phyloP scores from a whole-genome alignment of 1,139 yeast species.

The Arxiozyma heterogenica region DNA sequence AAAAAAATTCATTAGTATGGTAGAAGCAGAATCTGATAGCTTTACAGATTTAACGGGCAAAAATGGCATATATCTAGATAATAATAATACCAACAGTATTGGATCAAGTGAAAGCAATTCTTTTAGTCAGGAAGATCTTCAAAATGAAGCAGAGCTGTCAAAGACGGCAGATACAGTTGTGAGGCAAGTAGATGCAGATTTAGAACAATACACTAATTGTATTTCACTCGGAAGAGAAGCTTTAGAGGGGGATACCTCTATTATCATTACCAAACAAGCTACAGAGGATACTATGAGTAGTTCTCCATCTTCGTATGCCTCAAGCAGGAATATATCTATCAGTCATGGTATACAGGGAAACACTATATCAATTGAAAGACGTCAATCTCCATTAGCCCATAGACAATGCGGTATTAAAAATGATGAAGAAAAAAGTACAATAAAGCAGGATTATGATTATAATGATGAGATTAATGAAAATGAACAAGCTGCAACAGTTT shows the following conservation, averaged over 20 bases:
- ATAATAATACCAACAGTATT: neutral
- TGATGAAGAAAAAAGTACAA: slow-evolving; percentile 1
- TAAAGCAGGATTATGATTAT: neutral
- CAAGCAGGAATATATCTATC: slow-evolving; percentile 5
- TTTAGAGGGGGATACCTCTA: slow-evolving; percentile 5
- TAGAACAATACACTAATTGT: neutral
- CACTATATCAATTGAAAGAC: neutral
- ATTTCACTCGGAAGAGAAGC: slow-evolving; percentile 4
- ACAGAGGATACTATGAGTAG: slow-evolving; percentile 22
- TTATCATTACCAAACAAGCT: slow-evolving; percentile 12
- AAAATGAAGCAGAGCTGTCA: neutral
- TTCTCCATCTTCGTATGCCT: slow-evolving; percentile 29
- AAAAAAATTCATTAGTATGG: neutral
- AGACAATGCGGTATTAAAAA: slow-evolving; percentile 1
- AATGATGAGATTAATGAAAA: neutral
- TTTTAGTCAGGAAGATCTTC: neutral
- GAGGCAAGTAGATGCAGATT: neutral
- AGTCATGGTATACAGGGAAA: neutral
- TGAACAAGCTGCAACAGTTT: slow-evolving; percentile 1
- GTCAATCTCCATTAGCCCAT: slow-evolving; percentile 1
- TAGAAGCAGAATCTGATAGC: neutral
- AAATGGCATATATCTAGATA: neutral
- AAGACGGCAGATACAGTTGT: neutral
- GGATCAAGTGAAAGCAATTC: neutral
- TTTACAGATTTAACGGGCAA: neutral